Base-by-base conservation (phyloP, 306 rosid genomes). In the Herpetospermum pedunculosum region DNA sequence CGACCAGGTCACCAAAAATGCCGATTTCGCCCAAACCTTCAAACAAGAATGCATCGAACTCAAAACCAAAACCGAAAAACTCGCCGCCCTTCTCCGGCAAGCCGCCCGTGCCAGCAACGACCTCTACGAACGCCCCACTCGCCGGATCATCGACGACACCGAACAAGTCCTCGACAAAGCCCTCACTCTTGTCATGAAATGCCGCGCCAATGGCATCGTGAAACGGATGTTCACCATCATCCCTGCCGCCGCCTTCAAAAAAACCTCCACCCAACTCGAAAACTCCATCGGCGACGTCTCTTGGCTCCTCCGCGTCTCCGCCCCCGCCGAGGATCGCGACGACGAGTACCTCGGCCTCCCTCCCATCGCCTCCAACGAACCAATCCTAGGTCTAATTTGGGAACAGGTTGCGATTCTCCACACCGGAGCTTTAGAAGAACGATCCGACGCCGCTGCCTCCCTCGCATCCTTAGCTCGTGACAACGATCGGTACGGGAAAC, bases 231-330 rank as follows among this genome's bases (percentile, higher is more conserved):
- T 90, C 88, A 88, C 94, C 73, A 90, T 90, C 59, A 90, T 88
- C 14, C 92, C 90, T 4, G 70, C 90, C 6, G 83, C 84, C 0
- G 88, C 90, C 0, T 88, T 90, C 62, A 80, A 86, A 7, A 90
- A 88, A 70, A 86, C 81, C 19, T 67, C 83, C 1, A 75, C 67
- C 70, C 90, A 85, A 77, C 85, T 90, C 0, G 96, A 90, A 77
- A 90, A 90, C 52, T 87, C 90, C 11, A 68, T 90, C 2, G 96
- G 94, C 0, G 94, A 90, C 34, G 90, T 90, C 53, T 90, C 89
- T 2, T 90, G 96, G 96, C 87, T 90, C 35, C 91, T 90, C 37
- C 85, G 92, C 1, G 94, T 90, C 28, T 88, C 96, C 0, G 91
- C 86, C 55, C 76, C 89, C 0, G 83, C 88, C 2, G 88, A 79